phyloP scores from a whole-genome alignment of 2,329 filamentous ascomycete genomes.

The Penicillium sp. region DNA sequence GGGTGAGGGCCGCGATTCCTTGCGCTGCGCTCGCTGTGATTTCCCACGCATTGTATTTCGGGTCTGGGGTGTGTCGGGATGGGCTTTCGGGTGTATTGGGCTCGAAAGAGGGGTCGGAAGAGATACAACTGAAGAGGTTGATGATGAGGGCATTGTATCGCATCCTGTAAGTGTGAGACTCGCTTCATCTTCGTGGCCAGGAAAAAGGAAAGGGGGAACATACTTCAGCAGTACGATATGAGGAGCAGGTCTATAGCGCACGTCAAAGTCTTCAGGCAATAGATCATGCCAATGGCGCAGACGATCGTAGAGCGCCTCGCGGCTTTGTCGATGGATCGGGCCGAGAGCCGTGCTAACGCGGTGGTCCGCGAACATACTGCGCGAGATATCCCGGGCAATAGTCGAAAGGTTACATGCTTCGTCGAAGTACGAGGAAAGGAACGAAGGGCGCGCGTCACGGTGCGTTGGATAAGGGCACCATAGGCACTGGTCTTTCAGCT shows the following conservation, averaged over 20 bases:
- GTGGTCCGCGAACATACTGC: constrained; percentile 31
- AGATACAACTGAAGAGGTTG: constrained; percentile 36
- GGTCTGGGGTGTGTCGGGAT: constrained; percentile 16
- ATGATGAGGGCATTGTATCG: constrained; percentile 38
- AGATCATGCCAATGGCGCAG: constrained; percentile 33
- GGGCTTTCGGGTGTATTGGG: constrained; percentile 34
- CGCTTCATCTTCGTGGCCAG: neutral
- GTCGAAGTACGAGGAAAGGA: constrained; percentile 35
- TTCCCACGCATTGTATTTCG: constrained; percentile 24
- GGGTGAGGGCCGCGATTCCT: constrained; percentile 31
- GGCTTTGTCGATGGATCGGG: constrained; percentile 21
- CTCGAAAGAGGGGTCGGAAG: constrained; percentile 23
- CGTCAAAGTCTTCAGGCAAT: constrained; percentile 33
- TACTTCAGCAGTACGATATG: constrained; percentile 37
- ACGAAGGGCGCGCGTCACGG: constrained; percentile 28
- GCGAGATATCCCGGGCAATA: constrained; percentile 40
- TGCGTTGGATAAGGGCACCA: constrained; percentile 40
- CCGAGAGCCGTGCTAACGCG: neutral
- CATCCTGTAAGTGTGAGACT: constrained; percentile 28
- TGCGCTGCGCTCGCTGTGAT: constrained; percentile 34
- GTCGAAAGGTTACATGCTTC: constrained; percentile 37
- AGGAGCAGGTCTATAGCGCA: constrained; percentile 30
- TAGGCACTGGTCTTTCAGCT: constrained; percentile 19
- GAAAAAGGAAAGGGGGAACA: neutral
- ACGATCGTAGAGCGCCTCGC: constrained; percentile 32